Conservation (phyloP, 1,139 yeast genomes). For the Protomyces pachydermus region DNA sequence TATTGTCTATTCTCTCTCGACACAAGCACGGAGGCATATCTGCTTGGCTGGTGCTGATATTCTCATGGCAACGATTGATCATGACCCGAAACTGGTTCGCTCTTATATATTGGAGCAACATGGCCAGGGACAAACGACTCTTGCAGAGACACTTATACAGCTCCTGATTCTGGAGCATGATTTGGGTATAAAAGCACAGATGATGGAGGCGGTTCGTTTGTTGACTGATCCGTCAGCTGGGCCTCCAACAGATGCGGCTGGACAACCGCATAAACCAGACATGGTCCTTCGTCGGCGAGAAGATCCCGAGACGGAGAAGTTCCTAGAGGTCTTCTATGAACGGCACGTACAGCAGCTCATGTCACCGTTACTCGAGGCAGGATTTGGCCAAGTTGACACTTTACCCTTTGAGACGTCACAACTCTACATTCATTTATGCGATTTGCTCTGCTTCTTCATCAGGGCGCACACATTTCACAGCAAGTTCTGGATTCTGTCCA, state of each 20-base stretch:
- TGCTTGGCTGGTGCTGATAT: slow-evolving; percentile 77
- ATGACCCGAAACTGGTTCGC: slow-evolving; percentile 63
- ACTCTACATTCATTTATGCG: slow-evolving; percentile 32
- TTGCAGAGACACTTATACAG: slow-evolving; percentile 56
- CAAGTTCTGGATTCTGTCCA: slow-evolving; percentile 30
- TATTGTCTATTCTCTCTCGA: slow-evolving; percentile 66
- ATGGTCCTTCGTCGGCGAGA: slow-evolving; percentile 30
- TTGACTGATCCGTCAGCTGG: slow-evolving; percentile 54
- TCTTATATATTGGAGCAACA: slow-evolving; percentile 28
- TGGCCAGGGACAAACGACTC: slow-evolving; percentile 26
- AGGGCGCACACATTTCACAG: slow-evolving; percentile 32
- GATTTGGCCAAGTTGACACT: slow-evolving; percentile 31
- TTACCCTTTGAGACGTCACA: slow-evolving; percentile 23
- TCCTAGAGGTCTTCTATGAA: slow-evolving; percentile 57
- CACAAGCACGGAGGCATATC: slow-evolving; percentile 45
- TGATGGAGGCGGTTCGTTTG: slow-evolving; percentile 73
- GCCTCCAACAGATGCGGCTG: slow-evolving; percentile 29
- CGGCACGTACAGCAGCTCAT: slow-evolving; percentile 60
- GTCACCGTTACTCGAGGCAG: slow-evolving; percentile 45
- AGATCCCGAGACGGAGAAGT: slow-evolving; percentile 47
- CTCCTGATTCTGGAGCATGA: slow-evolving; percentile 60
- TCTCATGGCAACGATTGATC: slow-evolving; percentile 74
- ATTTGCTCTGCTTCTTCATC: slow-evolving; percentile 33
- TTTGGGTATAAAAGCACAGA: slow-evolving; percentile 73
- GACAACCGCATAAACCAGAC: slow-evolving; percentile 27